These are phyloP conservation scores for Xanthoconium separans DNA, from an alignment of 1,284 basidiomycete genomes.

Conservation along the genomic window DNA sequence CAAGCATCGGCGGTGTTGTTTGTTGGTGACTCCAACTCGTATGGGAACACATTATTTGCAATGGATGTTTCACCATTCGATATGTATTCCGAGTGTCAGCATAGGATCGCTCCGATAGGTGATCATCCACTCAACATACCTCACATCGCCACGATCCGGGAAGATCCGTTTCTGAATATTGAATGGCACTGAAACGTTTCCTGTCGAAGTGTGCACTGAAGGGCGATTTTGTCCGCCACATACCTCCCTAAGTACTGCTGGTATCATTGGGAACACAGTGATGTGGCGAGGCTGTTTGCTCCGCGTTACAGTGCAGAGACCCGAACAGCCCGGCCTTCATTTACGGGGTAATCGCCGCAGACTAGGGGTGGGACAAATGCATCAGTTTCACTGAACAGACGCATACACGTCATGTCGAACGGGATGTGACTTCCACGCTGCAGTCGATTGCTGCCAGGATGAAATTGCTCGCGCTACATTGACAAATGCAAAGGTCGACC, in stretches of 20 bases:
- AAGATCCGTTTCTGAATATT: conserved; percentile 51
- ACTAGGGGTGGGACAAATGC: conserved; percentile 37
- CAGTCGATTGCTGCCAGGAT: conserved; percentile 49
- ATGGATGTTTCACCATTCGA: conserved; percentile 33
- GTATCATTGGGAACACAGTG: not conserved
- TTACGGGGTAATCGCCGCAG: conserved; percentile 60
- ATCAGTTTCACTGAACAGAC: conserved; percentile 2
- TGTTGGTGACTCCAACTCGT: conserved; percentile 53
- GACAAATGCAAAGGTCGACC: conserved; percentile 45
- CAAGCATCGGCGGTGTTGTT: conserved; percentile 65
- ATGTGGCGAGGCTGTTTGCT: conserved; percentile 39
- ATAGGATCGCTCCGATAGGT: not conserved
- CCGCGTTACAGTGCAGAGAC: conserved; percentile 37
- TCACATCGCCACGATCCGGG: conserved; percentile 63
- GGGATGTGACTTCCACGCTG: conserved; percentile 37
- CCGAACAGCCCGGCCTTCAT: conserved; percentile 46
- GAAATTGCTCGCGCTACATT: conserved; percentile 43
- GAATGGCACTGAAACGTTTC: conserved; percentile 51
- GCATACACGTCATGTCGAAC: not conserved
- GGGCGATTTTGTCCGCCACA: conserved; percentile 69
- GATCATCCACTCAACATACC: conserved; percentile 58
- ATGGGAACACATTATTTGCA: conserved; percentile 49
- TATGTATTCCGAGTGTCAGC: not conserved
- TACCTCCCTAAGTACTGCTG: conserved; percentile 56
- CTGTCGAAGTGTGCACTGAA: conserved; percentile 62